A percentile compares a stretch with the other conserved stretches of the same genome.
Evolutionary conservation across 2,329 filamentous ascomycete genomes (phyloP).

Genomic region (Ophiobolus disseminans): DNA sequence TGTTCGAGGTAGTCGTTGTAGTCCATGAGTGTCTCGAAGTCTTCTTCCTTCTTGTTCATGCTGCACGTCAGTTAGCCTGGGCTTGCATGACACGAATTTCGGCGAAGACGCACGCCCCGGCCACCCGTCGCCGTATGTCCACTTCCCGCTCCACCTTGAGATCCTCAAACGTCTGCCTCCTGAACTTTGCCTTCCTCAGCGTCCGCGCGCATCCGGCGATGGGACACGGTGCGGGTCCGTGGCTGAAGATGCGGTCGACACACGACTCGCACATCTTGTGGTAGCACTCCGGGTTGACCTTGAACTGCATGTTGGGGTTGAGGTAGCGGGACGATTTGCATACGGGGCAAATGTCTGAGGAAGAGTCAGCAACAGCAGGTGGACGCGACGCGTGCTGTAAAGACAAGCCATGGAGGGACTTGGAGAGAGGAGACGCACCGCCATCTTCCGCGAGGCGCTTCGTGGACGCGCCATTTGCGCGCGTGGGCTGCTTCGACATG

Average conservation of each 20-base stretch:
- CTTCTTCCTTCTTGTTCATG: constrained; percentile 88
- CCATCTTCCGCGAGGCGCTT: constrained; percentile 44
- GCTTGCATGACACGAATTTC: background rate
- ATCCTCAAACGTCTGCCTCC: constrained; percentile 88
- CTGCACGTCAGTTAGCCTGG: constrained; percentile 52
- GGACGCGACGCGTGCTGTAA: constrained; percentile 28
- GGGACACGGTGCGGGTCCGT: constrained; percentile 90
- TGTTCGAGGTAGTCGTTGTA: constrained; percentile 96
- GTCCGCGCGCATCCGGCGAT: constrained; percentile 88
- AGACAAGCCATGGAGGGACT: constrained; percentile 39
- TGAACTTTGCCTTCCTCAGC: constrained; percentile 82
- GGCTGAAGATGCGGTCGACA: constrained; percentile 91
- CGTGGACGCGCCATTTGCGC: constrained; percentile 35
- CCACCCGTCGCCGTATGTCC: constrained; percentile 83
- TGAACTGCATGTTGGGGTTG: constrained; percentile 91
- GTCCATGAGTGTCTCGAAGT: constrained; percentile 82
- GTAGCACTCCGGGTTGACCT: constrained; percentile 98
- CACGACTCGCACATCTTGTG: constrained; percentile 98
- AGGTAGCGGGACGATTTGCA: constrained; percentile 98
- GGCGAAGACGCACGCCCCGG: constrained; percentile 56
- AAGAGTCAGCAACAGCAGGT: constrained; percentile 32
- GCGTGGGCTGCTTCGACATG: constrained; percentile 45
- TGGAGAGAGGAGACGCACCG: constrained; percentile 47
- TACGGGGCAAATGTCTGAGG: constrained; percentile 84
- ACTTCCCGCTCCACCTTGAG: constrained; percentile 89